Evolutionary conservation across 2,329 filamentous ascomycete species (phyloP), one percentile per base, ranked within the genome.

Genomic region (Fusarium sambucinum): DNA sequence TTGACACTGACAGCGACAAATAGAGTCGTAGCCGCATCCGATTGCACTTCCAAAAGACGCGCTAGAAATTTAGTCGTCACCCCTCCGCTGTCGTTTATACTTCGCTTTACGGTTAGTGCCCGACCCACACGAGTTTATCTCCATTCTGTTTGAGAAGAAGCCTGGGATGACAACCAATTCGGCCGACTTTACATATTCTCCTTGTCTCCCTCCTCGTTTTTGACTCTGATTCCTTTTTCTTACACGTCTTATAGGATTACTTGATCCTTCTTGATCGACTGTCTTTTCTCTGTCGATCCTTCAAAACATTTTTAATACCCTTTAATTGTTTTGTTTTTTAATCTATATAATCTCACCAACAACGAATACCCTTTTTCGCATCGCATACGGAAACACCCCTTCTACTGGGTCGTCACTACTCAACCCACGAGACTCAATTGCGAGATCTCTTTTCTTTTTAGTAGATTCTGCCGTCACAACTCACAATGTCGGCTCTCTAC

Each of bases 51-150:
- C 6, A 63, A 63, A 55, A 62, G 51, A 23, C 50, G 38, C 56
- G 42, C 62, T 69, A 67, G 66, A 69, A 63, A 46, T 50, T 50
- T 48, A 50, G 40, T 46, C 42, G 55, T 25, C 27, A 29, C 37
- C 48, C 60, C 23, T 66, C 69, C 66, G 35, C 41, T 35, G 55
- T 55, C 62, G 70, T 59, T 45, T 59, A 66, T 48, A 46, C 45
- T 56, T 59, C 68, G 46, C 58, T 67, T 67, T 69, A 38, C 52
- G 57, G 17, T 48, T 68, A 68, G 70, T 37, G 32, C 56, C 55
- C n/a, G 59, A 63, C 48, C 59, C 62, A 59, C 61, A 63, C 68
- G 55, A 68, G 61, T 71, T 66, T 66, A 71, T 73, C 63, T 69
- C 68, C 68, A 67, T 67, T 67, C 33, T 58, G 33, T 56, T 52